Conservation (phyloP, 2,329 filamentous ascomycete genomes). For the Clonostachys byssicola region DNA sequence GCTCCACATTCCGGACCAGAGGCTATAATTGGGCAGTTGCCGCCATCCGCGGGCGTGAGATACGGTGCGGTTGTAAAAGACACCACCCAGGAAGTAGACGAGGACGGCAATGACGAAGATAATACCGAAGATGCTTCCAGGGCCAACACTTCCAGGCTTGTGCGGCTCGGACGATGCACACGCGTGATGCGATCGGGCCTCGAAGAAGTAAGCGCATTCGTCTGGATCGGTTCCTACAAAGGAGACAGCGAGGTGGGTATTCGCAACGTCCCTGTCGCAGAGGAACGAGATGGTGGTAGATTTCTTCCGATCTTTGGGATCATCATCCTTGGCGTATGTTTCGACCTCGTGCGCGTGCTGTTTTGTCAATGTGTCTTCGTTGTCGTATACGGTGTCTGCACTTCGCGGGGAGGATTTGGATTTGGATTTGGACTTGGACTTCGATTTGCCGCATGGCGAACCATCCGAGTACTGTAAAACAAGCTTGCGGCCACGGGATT, state of each 20-base stretch:
- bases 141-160: conserved; percentile 66
- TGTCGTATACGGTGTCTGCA: not conserved
- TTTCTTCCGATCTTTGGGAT: conserved; percentile 47
- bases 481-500: conserved; percentile 66
- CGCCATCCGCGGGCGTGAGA: conserved; percentile 93
- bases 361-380: not conserved
- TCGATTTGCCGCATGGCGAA: conserved; percentile 61
- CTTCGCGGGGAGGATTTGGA: conserved; percentile 5
- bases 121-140: conserved; percentile 80
- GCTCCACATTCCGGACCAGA: conserved; percentile 84
- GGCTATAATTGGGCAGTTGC: conserved; percentile 88
- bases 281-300: conserved; percentile 89
- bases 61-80: conserved; percentile 93
- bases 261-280: conserved; percentile 78
- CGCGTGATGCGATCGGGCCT: conserved; percentile 79
- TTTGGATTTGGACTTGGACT: conserved; percentile 23
- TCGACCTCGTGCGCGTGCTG: not conserved
- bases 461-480: conserved; percentile 74
- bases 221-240: conserved; percentile 84
- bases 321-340: conserved; percentile 6
- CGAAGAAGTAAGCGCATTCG: conserved; percentile 94
- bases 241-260: conserved; percentile 64
- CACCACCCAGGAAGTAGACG: conserved; percentile 87
- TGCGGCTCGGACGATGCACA: conserved; percentile 67
- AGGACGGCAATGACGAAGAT: conserved; percentile 74